A percentile compares a stretch with the other conserved stretches of the same genome.
phyloP scores from a whole-genome alignment of 306 rosid species.

The Trifolium subterraneum region DNA sequence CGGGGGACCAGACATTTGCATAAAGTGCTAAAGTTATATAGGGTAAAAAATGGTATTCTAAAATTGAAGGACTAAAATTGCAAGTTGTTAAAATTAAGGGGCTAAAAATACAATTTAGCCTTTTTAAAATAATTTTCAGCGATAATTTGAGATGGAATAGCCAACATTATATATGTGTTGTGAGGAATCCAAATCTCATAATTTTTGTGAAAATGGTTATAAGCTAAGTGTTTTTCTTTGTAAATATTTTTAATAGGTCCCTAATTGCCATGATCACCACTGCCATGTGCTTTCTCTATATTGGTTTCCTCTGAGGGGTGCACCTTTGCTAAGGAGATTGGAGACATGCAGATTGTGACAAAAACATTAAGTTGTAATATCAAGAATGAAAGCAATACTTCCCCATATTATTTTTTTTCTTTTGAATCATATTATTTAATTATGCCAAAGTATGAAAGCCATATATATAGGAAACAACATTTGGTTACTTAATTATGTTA shows the following conservation, averaged over 20 bases:
- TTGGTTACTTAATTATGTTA: neutral
- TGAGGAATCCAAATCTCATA: neutral
- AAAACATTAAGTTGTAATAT: constrained; percentile 14
- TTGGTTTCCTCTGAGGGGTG: constrained; percentile 23
- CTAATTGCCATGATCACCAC: constrained; percentile 45
- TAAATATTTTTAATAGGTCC: constrained; percentile 46
- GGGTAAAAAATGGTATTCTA: no score
- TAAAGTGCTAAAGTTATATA: no score
- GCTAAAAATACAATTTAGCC: no score
- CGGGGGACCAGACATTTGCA: no score
- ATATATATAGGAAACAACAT: constrained; percentile 14
- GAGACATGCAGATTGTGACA: constrained; percentile 13
- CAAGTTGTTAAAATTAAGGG: no score
- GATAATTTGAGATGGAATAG: no score
- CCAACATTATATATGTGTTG: neutral
- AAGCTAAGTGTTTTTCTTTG: constrained; percentile 28
- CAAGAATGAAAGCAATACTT: constrained; percentile 34
- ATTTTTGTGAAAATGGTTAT: constrained; percentile 23
- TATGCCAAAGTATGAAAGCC: constrained; percentile 11
- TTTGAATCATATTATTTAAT: no score
- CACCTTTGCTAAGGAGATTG: constrained; percentile 31
- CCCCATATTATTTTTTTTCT: neutral
- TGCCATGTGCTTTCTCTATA: constrained; percentile 39
- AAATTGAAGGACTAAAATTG: no score
- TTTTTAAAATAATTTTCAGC: no score